Evolutionary conservation across 306 rosid genomes (phyloP), one percentile per base, ranked within the genome.

Genomic region (Inga oerstediana): DNA sequence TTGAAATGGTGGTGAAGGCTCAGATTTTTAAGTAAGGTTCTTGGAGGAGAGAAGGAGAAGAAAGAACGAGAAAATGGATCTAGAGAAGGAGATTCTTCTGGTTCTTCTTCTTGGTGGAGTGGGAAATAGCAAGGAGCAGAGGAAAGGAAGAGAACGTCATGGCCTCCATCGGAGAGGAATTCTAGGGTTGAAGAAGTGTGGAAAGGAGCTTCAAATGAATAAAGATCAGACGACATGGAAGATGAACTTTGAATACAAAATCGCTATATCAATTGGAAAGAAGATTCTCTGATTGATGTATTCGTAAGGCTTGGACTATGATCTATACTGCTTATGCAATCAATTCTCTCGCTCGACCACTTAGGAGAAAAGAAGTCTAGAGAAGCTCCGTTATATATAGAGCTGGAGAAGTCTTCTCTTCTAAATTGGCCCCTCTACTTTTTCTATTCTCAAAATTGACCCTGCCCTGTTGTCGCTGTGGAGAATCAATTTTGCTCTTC

Each of bases 161-260:
- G 77, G 45, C 65, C 78, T 41, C 76, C 82, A 92, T 93, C 35
- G 39, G 90, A 75, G n/a, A 79, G 79, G 67, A 83, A 34, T 30
- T 88, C 90, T 45, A 92, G 77, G 83, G 59, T 85, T 64, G 92
- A 87, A 81, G 86, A 88, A 67, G 69, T 19, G 37, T 76, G 65
- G 76, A 79, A 84, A 72, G 66, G 77, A 71, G 88, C 52, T 41
- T 70, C 75, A 22, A 83, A 87, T 19, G 78, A 65, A 74, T 83
- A 91, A 75, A 92, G 88, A 89, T 94, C 91, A 70, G 97, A 88
- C 83, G 96, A 88, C 97, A 95, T 95, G 86, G 89, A 78, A 86
- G 76, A 68, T 54, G 75, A 83, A 76, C 24, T 81, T 79, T 52
- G 59, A 37, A 75, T 58, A 7, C 27, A n/a, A 41, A 17, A 19